Evolutionary conservation across 371 early-diverging fungal genomes (phyloP), one percentile per base, ranked within the genome.

Genomic region (Mucor mucedo): DNA sequence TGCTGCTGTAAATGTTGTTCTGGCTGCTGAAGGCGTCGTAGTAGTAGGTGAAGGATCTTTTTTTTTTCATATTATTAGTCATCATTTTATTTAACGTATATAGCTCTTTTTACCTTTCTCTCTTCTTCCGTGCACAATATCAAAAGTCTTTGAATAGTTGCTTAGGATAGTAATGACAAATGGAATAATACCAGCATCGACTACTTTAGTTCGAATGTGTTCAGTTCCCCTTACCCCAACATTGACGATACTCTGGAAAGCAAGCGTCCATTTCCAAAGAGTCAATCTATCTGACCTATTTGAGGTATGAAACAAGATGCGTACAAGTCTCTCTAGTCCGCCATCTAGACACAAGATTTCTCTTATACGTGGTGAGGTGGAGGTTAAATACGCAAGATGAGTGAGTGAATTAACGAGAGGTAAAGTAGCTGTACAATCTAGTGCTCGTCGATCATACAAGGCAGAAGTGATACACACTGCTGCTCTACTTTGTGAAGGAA

Each of bases 391-490:
- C 47, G 86, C 88, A 40, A 96, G 88, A 79, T 95, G 91, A 60
- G 90, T 91, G 16, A 96, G 84, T 27, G 95, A 93, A 67, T 89
- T 92, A 68, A 92, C 87, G 55, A 96, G 84, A 38, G 95, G 91
- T 64, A 92, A 77, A 48, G 88, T 87, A 63, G 93, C 93, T 30
- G 95, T 91, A 76, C 93, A 93, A 72, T 94, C 93, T 28, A 96
- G 78, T 13, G 95, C 95, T 59, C 95, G 85, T 68, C 95, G 85
- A 80, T 96, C 96, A 77, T 95, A 95, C 56, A 89, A 84, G 29
- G 90, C 85, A 27, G 89, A 87, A 9, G 91, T 89, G 65, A 94
- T 93, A 62, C 88, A 87, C 41, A 93, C 85, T 42, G 88, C 88
- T 33, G 92, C 91, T 77, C 88, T 87, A 75, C 87, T 90, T 67